Base-by-base conservation (phyloP, 352 stramenopile genomes). In the Phytopythium vexans region DNA sequence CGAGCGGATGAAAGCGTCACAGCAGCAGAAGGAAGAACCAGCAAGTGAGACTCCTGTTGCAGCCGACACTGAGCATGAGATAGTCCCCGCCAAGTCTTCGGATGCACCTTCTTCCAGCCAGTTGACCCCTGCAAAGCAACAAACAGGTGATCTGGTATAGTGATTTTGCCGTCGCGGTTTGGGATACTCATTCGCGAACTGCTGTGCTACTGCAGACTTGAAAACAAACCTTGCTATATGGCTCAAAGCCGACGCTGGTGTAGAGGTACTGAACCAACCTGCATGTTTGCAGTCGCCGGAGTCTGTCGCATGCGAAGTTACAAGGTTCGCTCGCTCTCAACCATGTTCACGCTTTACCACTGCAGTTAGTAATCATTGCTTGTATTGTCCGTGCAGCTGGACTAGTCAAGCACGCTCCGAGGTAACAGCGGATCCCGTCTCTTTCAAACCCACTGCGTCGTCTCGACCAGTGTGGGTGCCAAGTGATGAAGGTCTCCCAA, bases 221-320 rank as follows among this genome's bases (percentile, higher is more conserved):
- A 49, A 64, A 7, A 46, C 52, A 8, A 67, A 71, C 11, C 45
- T 86, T 12, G 32, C 68, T 2, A 8, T 80, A 41, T 88, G 77
- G 77, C 59, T 88, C 8, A 66, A 71, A 15, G 70, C 70, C 4
- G 73, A 88, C 47, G 65, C 59, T 31, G 77, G 75, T 15, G 73
- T 88, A 1, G 54, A 86, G 15, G 60, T 88, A 7, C 64, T 78
- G 8, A 66, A 75, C 31, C 16, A 66, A 2, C 39, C 41, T 0
- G 60, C 64, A 38, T 86, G 77, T 34, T 49, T 69, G 14, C 41
- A 62, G 7, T 66, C 68, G 7, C 73, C 65, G 1, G 54, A 66
- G 12, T 36, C 51, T 12, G 62, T 62, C 7, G 60, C 56, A 1
- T 88, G 77, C 36, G 62, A 72, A 8, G 57, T 85, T 8, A 83